Evolutionary conservation across 192 early-diverging fungal genomes (phyloP), one percentile per base, ranked within the genome.

Genomic region (Gonapodya sp.): DNA sequence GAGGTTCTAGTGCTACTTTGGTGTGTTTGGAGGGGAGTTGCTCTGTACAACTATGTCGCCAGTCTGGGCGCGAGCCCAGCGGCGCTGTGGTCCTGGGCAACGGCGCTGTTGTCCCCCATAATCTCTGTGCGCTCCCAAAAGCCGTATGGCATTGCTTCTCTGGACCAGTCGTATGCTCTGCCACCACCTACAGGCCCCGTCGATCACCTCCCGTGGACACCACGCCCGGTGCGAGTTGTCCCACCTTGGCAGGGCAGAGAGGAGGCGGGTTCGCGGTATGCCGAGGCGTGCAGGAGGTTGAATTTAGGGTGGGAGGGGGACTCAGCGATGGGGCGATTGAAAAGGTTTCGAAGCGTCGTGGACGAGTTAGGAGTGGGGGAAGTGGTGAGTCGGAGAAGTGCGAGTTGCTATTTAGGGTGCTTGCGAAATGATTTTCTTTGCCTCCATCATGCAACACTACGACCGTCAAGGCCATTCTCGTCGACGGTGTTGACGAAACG

Each of bases 341-440:
- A 77, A 33, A 2, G 30, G 8, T 77, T 77, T 33, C 2, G 75
- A 34, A 77, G 34, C 8, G 30, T 77, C 8, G 31, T 77, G 8
- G 75, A 8, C 8, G 75, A 77, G 31, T 2, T 77, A 2, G 75
- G 75, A 18, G 14, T 32, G 8, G 75, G 75, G 8, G 75, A 18
- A 8, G 34, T 77, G 75, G 75, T 77, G 46, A 64, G 46, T 64
- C n/a, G n/a, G n/a, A n/a, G n/a, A n/a, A n/a, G n/a, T n/a, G n/a
- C n/a, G n/a, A n/a, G 46, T 64, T 64, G 46, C 46, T 24, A 64
- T 64, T 16, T 64, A 64, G 24, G 46, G 46, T 64, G 8, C 46
- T 16, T 16, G 24, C 8, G 46, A 64, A 24, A 64, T 8, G 8
- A 64, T 24, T 8, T 64, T 64, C 46, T 64, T 24, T 24, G 24